A percentile compares a stretch with the other conserved stretches of the same genome.
Evolutionary conservation across 1,284 basidiomycete species (phyloP).

Genomic region (Rhizopogon parksii): DNA sequence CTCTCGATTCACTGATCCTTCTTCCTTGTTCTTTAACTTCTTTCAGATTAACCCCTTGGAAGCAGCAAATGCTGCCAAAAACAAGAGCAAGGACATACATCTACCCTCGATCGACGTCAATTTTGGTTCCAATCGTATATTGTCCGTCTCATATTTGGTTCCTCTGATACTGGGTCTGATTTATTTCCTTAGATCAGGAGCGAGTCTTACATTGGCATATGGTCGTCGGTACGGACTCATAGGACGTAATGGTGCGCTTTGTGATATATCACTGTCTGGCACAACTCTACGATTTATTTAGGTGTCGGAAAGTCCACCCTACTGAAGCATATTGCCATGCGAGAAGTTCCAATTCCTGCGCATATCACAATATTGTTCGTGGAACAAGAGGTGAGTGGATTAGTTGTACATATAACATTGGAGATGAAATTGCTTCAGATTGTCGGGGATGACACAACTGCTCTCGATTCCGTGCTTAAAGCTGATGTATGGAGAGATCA

Average conservation of each 20-base stretch:
- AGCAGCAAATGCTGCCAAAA: constrained; percentile 71
- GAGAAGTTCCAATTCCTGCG: constrained; percentile 88
- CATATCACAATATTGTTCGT: constrained; percentile 98
- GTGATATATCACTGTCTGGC: background rate
- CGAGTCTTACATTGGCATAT: constrained; percentile 82
- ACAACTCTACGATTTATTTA: constrained; percentile 17
- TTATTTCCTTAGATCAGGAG: constrained; percentile 54
- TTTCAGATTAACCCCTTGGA: constrained; percentile 91
- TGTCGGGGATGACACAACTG: constrained; percentile 87
- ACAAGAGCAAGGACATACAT: constrained; percentile 96
- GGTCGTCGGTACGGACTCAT: constrained; percentile 86
- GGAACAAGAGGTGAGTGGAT: constrained; percentile 79
- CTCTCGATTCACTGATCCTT: constrained; percentile 1
- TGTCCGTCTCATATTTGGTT: constrained; percentile 48
- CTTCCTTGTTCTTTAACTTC: background rate
- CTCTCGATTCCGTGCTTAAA: constrained; percentile 91
- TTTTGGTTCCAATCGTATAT: constrained; percentile 89
- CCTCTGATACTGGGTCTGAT: constrained; percentile 11
- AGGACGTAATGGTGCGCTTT: constrained; percentile 61
- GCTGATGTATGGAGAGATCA: constrained; percentile 96
- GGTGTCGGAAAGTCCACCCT: constrained; percentile 98
- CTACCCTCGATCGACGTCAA: constrained; percentile 93
- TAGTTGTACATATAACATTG: constrained; percentile 1
- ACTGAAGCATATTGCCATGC: constrained; percentile 91
- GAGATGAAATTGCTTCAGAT: constrained; percentile 40